phyloP scores from a whole-genome alignment of 2,329 filamentous ascomycete species.

The Pseudocercospora vitis region DNA sequence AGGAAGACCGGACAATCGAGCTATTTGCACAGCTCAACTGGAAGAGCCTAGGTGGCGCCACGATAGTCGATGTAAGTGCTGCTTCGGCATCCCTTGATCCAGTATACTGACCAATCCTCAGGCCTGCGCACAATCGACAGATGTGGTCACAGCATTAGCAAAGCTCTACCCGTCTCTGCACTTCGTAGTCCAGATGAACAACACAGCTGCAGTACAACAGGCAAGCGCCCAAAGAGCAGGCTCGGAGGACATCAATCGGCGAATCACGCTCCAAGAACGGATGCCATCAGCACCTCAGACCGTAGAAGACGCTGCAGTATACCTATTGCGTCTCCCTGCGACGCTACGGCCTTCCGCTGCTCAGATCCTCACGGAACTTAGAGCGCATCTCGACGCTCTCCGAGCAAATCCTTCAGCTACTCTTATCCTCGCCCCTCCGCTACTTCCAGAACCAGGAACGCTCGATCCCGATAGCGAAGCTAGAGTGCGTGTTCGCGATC shows the following conservation, averaged over 20 bases:
- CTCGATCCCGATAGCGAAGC: neutral
- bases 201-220: neutral
- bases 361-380: slow-evolving; percentile 1
- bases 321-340: neutral
- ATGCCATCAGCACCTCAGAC: neutral
- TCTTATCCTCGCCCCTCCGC: neutral
- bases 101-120: neutral
- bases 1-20: neutral
- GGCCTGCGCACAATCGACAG: slow-evolving; percentile 4
- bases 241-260: neutral
- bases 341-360: neutral
- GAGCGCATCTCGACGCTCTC: slow-evolving; percentile 1
- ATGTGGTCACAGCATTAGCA: neutral
- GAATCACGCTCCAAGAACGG: neutral
- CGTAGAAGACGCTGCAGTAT: slow-evolving; percentile 5
- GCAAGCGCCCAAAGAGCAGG: neutral
- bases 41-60: neutral
- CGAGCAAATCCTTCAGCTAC: neutral
- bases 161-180: neutral
- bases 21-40: slow-evolving; percentile 2
- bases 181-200: slow-evolving; percentile 3
- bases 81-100: neutral
- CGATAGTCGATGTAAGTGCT: slow-evolving; percentile 2
- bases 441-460: slow-evolving; percentile 8
- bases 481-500: neutral